phyloP scores from a whole-genome alignment of 163 green algal species.

The Scenedesmus sp. region DNA sequence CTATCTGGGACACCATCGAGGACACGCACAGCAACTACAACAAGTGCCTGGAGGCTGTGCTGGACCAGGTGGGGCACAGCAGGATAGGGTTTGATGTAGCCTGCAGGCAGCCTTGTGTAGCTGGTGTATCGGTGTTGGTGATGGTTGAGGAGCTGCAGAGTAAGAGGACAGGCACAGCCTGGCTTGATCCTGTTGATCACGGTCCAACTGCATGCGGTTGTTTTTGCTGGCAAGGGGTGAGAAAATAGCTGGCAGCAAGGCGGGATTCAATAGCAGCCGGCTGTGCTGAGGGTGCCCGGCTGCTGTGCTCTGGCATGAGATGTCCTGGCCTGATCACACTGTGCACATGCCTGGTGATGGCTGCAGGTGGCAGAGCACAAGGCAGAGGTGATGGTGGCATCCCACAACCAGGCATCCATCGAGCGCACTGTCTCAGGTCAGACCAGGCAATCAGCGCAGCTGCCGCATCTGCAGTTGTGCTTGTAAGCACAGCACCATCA shows the following conservation, averaged over 20 bases:
- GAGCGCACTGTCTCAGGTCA: conserved; percentile 67
- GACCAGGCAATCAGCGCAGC: neutral
- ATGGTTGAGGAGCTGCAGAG: too few relatives aligned
- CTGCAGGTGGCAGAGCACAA: conserved; percentile 29
- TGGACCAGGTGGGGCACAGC: conserved; percentile 56
- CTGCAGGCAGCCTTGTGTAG: too few relatives aligned
- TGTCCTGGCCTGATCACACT: neutral
- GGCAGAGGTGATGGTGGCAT: conserved; percentile 56
- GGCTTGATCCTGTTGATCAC: too few relatives aligned
- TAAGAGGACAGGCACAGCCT: too few relatives aligned
- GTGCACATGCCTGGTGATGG: neutral
- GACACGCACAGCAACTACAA: conserved; percentile 87
- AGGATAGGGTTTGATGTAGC: too few relatives aligned
- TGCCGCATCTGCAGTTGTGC: too few relatives aligned
- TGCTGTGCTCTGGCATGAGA: neutral
- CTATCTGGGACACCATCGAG: conserved; percentile 79
- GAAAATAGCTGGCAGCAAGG: neutral
- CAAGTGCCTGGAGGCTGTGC: conserved; percentile 57
- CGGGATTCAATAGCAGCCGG: neutral
- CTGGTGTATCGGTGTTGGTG: too few relatives aligned
- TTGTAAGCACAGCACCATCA: too few relatives aligned
- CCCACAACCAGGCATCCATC: conserved; percentile 84
- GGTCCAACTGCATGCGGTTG: neutral
- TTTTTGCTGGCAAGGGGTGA: neutral
- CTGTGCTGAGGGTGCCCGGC: neutral